Base-by-base conservation (phyloP, 768 basidiomycete species). In the Sarcomyxa edulis region DNA sequence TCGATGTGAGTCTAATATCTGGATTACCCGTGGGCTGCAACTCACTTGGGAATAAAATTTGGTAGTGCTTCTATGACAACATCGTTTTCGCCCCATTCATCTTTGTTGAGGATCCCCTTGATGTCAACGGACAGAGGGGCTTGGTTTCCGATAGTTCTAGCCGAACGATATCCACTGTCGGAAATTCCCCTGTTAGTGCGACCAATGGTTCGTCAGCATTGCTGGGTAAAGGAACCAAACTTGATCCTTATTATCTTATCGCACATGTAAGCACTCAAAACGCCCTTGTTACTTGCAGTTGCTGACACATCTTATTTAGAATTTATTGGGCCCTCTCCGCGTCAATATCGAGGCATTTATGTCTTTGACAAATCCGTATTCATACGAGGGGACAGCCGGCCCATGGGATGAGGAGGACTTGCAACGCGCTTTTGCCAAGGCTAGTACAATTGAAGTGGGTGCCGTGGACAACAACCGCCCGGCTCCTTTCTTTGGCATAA, bases 21-120 rank as follows among this genome's bases (percentile, higher is more conserved):
- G 28, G 12, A 6, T 19, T 15, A 20, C 3, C 10, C 45, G 16
- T 15, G 14, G 31, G 22, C 40, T 20, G 27, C 15, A 36, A 23
- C 35, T 27, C 35, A 35, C 30, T 29, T n/a, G 7, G 33, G 29
- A 37, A 43, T 37, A 35, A 34, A 26, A 27, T 22, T 23, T 18
- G 7, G 3, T 48, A 96, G 91, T 94, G 84, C 49, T 93, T 92
- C 56, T 98, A 84, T 56, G 96, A 99, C 62, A 97, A 99, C 52
- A 94, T 94, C 42, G 79, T 92, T 14, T 93, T 92, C 59, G 88
- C 89, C 19, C 95, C 93, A 0, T 99, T 98, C 62, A 87, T 97
- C 37, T 97, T 93, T 49, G 85, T 97, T 45, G 96, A 97, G 56
- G 92, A 95, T 54, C 84, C 88, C 9, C 49, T 80, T 30, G 89